Percentiles rank a stretch among this genome's conserved stretches.
Conservation (phyloP, 306 rosid species). For the Dalbergia oliveri region DNA sequence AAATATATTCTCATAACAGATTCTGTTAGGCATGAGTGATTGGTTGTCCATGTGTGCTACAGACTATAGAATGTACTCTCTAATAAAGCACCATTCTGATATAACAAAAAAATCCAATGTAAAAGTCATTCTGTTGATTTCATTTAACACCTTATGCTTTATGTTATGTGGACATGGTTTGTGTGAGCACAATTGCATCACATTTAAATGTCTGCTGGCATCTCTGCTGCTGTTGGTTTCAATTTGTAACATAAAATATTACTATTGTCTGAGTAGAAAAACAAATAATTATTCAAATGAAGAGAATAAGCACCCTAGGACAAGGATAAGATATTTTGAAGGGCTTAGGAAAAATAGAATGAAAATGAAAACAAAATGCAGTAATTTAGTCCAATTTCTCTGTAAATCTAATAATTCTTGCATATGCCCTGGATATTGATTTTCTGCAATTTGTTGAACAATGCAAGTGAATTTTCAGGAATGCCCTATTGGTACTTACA, state of each 20-base stretch:
- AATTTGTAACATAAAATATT: background rate
- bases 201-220: background rate
- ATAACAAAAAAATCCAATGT: background rate
- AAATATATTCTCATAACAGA: background rate
- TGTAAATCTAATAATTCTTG: constrained; percentile 39
- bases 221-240: constrained; percentile 6
- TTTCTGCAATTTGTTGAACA: constrained; percentile 40
- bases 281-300: constrained; percentile 7
- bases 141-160: constrained; percentile 13
- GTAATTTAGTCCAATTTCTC: background rate
- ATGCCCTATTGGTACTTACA: constrained; percentile 94
- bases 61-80: background rate
- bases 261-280: constrained; percentile 31
- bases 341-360: constrained; percentile 2
- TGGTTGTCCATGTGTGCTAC: background rate
- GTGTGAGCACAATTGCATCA: constrained; percentile 12
- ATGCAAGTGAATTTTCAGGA: constrained; percentile 67
- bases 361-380: background rate
- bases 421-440: constrained; percentile 25
- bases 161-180: constrained; percentile 11
- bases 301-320: constrained; percentile 4
- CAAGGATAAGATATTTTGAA: constrained; percentile 7
- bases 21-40: background rate
- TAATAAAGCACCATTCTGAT: background rate
- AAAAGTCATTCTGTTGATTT: background rate